Conservation (phyloP, 768 basidiomycete genomes). For the Udeniomyces megalosporus region DNA sequence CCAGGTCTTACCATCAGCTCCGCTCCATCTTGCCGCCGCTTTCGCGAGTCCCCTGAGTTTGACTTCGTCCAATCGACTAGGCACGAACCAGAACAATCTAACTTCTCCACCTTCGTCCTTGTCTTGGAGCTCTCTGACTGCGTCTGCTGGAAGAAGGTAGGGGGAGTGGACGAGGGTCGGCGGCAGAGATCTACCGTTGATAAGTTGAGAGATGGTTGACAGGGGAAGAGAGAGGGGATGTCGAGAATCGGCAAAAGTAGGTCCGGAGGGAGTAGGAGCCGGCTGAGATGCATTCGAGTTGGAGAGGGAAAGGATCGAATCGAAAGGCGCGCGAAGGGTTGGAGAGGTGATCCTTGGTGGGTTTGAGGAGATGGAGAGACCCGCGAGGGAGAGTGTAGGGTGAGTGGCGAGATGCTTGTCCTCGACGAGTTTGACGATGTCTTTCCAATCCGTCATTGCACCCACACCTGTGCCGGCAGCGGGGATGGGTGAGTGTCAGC, state of each 20-base stretch:
- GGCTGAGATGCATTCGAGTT: background rate
- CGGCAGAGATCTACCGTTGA: background rate
- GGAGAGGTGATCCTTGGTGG: background rate
- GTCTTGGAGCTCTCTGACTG: background rate
- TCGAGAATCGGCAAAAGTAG: background rate
- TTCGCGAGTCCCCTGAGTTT: background rate
- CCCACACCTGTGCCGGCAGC: slow-evolving; percentile 55
- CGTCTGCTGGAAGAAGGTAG: background rate
- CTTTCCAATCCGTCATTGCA: slow-evolving; percentile 91
- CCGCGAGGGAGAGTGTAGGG: background rate
- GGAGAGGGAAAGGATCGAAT: background rate
- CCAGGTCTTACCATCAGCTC: no score
- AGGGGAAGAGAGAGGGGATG: slow-evolving; percentile 1
- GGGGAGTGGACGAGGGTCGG: slow-evolving; percentile 4
- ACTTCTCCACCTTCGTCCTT: background rate
- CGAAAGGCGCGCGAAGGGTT: no score
- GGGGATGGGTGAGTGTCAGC: no score
- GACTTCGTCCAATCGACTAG: background rate
- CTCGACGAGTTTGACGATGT: slow-evolving; percentile 40
- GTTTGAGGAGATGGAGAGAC: background rate
- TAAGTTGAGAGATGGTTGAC: background rate
- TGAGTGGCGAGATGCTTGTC: slow-evolving; percentile 4
- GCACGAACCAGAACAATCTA: slow-evolving; percentile 10
- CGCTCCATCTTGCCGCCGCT: background rate
- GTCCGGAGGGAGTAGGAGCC: background rate